Conservation (phyloP, 805 yeast genomes). For the Priceomyces medius region DNA sequence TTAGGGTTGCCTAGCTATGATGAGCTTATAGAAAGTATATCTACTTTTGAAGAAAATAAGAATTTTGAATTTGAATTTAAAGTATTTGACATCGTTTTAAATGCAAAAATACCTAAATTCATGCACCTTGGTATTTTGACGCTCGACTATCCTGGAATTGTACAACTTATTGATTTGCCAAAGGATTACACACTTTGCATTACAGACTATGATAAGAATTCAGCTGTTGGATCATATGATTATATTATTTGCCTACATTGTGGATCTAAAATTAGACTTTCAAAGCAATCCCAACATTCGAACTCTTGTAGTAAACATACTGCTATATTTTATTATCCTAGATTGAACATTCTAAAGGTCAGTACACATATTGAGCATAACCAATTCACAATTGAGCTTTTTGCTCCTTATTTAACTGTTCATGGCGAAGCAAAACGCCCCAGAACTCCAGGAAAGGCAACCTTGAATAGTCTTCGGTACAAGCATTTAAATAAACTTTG, state of each 20-base stretch:
- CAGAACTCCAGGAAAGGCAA: constrained; percentile 56
- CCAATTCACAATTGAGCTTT: constrained; percentile 34
- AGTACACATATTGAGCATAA: constrained; percentile 23
- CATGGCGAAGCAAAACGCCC: constrained; percentile 73
- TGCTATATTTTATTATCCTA: constrained; percentile 26
- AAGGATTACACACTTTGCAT: constrained; percentile 30
- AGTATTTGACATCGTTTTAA: constrained; percentile 21
- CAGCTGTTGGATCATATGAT: constrained; percentile 17
- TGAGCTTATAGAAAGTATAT: constrained; percentile 14
- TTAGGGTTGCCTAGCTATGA: constrained; percentile 25
- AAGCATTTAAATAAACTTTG: constrained; percentile 56
- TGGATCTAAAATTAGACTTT: constrained; percentile 19
- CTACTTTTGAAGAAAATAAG: neutral
- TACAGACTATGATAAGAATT: constrained; percentile 18
- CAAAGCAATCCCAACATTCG: constrained; percentile 28
- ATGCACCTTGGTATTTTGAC: constrained; percentile 21
- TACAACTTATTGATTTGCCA: constrained; percentile 55
- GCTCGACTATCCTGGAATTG: constrained; percentile 54
- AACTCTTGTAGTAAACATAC: constrained; percentile 23
- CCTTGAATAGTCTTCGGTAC: constrained; percentile 53
- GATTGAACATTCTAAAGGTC: constrained; percentile 25
- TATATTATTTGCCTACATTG: constrained; percentile 36
- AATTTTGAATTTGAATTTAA: constrained; percentile 17
- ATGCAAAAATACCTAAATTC: constrained; percentile 27
- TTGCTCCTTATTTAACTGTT: constrained; percentile 69